Base-by-base conservation (phyloP, 371 early-diverging fungal species). In the Circinella minor region DNA sequence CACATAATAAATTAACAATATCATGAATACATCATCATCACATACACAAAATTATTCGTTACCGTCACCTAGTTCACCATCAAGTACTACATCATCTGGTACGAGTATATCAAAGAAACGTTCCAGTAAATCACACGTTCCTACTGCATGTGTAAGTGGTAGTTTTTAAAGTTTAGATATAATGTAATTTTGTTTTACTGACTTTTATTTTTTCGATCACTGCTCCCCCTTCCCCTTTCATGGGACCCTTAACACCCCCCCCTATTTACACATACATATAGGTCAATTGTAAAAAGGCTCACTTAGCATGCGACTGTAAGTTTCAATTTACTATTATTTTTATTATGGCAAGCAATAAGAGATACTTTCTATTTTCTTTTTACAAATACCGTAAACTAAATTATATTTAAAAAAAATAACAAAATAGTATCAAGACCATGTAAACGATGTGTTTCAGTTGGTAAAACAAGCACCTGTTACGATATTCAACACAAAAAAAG, bases 401-500 rank as follows among this genome's bases (percentile, higher is more conserved):
- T 51, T 0, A 8, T 17, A 51, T 14, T 4, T 15, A n/a, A 14
- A 17, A 4, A 8, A 14, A n/a, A n/a, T n/a, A 51, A 36, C 13
- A 14, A 60, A 34, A 15, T 63, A 90, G 91, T 89, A 15, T 87
- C 89, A 39, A 76, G 94, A 46, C 94, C 94, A 7, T 93, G 94
- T 77, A 88, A 88, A 74, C 81, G 94, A 47, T 93, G 94, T 74
- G 77, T 91, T n/a, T 79, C 90, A 3, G 70, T 91, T n/a, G 88
- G 88, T 54, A 92, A 89, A 72, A 79, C 85, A 63, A 91, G 90
- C 60, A 87, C 90, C n/a, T 93, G 94, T 66, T 82, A 87, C 43
- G 94, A 93, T 75, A 91, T 91, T 63, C 86, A 91, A 73, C 93
- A 92, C 77, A 93, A 92, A 71, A 92, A 92, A 71, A 87, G 94